phyloP scores from a whole-genome alignment of 2,329 filamentous ascomycete species.

The Nemania bipapillata region DNA sequence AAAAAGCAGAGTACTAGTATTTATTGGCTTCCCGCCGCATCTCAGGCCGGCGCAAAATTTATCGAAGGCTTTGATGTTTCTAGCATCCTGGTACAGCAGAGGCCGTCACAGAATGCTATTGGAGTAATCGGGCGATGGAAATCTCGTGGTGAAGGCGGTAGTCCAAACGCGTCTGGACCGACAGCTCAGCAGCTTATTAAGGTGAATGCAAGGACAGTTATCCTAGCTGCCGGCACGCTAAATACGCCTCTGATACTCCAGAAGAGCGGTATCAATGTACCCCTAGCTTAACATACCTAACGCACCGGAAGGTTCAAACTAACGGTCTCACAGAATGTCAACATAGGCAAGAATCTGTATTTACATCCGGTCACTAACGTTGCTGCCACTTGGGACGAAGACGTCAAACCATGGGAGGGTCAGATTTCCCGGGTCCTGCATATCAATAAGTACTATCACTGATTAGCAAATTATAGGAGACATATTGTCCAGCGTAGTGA shows the following conservation, averaged over 20 bases:
- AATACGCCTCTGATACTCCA: conserved; percentile 19
- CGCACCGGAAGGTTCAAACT: too few relatives aligned
- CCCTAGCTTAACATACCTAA: too few relatives aligned
- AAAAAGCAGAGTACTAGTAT: conserved; percentile 83
- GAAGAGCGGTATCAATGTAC: conserved; percentile 2
- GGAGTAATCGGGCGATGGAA: conserved; percentile 17
- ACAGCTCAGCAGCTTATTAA: not conserved
- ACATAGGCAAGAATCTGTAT: conserved; percentile 29
- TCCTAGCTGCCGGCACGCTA: conserved; percentile 13
- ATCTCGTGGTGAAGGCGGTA: conserved; percentile 7
- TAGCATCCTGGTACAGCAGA: conserved; percentile 62
- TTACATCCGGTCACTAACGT: conserved; percentile 19
- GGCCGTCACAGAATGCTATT: not conserved
- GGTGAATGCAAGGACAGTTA: conserved; percentile 18
- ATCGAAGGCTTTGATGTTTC: conserved; percentile 83
- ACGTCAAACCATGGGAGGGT: conserved; percentile 26
- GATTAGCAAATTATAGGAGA: conserved; percentile 17
- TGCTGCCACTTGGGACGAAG: conserved; percentile 8
- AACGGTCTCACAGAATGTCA: conserved; percentile 15
- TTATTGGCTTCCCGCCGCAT: conserved; percentile 82
- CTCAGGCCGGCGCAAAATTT: conserved; percentile 79
- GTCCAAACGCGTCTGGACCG: not conserved
- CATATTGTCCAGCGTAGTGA: conserved; percentile 23
- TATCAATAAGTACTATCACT: too few relatives aligned
- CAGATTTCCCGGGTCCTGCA: not conserved